Base-by-base conservation (phyloP, 257 asterid species). In the Datura wrightii region DNA sequence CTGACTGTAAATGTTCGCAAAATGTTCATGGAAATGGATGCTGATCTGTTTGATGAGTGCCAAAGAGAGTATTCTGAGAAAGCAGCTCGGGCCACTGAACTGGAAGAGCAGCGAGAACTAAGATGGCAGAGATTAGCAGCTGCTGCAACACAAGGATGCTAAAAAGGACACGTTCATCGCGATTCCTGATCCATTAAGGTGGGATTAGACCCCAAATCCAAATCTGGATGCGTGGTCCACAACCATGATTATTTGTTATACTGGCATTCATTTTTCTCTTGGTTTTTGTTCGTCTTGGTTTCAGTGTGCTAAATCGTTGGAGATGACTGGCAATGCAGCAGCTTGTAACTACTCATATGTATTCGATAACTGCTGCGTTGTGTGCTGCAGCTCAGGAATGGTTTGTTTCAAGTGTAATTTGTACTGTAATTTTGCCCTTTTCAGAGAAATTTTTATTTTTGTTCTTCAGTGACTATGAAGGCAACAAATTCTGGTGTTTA, bases 311-410 rank as follows among this genome's bases (percentile, higher is more conserved):
- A 59, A 84, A 86, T 80, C 65, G 10, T 84, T 80, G 54, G 84
- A 86, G 82, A 53, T 85, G 54, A 76, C 71, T 63, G 89, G 86
- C 72, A 82, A 87, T 88, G 90, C 87, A 90, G 91, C 88, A 13
- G 82, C 39, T 53, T 90, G 92, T 88, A 86, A 89, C 90, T 88
- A 24, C 88, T 89, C 91, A 85, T 88, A 89, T 88, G 88, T 87
- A 78, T 78, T 78, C 72, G 34, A 83, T 85, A 82, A 87, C 83
- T 83, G 79, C 79, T 42, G 39, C 39, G 79, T 79, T 70, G 84
- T 74, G 83, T 86, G 88, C 69, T 70, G 87, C 84, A 62, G 88
- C 86, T 84, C 86, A 83, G 87, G 88, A 80, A 83, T 88, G 92
- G 87, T 79, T 85, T 85, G 89, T 88, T 82, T 63, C 85, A 79